A percentile compares a stretch with the other conserved stretches of the same genome.
These are phyloP conservation scores for Mallotus japonicus DNA, from an alignment of 441 rosid genomes.

Conservation along the genomic window DNA sequence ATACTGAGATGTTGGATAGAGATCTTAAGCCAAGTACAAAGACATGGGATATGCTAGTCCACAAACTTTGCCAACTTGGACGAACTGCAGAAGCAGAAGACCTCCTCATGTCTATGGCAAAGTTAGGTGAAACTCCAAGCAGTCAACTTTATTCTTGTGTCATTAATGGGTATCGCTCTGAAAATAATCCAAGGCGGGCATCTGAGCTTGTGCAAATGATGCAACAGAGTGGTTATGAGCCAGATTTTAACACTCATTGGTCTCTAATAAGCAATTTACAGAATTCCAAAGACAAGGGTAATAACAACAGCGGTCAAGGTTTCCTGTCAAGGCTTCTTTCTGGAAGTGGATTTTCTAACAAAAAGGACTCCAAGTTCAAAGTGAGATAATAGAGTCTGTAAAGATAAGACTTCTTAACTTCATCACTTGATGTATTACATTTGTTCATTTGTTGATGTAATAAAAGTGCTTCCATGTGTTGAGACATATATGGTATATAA, in stretches of 20 bases:
- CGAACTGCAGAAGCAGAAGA: slow-evolving; percentile 51
- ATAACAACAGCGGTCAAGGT: slow-evolving; percentile 37
- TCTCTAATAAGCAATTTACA: slow-evolving; percentile 69
- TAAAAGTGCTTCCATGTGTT: neutral
- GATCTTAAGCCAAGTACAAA: slow-evolving; percentile 53
- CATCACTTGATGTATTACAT: slow-evolving; percentile 7
- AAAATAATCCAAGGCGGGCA: slow-evolving; percentile 59
- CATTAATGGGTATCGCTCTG: slow-evolving; percentile 43
- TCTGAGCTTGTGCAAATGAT: slow-evolving; percentile 60
- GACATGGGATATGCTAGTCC: slow-evolving; percentile 48
- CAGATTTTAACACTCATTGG: slow-evolving; percentile 78
- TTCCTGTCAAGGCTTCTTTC: slow-evolving; percentile 74
- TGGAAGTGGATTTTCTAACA: slow-evolving; percentile 51
- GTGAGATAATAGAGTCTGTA: neutral
- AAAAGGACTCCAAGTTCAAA: slow-evolving; percentile 28
- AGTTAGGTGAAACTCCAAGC: slow-evolving; percentile 53
- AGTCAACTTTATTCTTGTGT: slow-evolving; percentile 48
- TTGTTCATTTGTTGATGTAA: neutral
- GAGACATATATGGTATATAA: too few relatives aligned
- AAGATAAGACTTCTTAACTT: slow-evolving; percentile 3
- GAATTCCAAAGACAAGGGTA: slow-evolving; percentile 32
- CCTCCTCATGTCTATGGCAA: slow-evolving; percentile 47
- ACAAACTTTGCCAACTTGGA: slow-evolving; percentile 40
- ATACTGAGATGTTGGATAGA: slow-evolving; percentile 59
- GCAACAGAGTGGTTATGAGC: slow-evolving; percentile 59